These are phyloP conservation scores for Saitozyma podzolica DNA, from an alignment of 768 basidiomycete species.

Conservation along the genomic window DNA sequence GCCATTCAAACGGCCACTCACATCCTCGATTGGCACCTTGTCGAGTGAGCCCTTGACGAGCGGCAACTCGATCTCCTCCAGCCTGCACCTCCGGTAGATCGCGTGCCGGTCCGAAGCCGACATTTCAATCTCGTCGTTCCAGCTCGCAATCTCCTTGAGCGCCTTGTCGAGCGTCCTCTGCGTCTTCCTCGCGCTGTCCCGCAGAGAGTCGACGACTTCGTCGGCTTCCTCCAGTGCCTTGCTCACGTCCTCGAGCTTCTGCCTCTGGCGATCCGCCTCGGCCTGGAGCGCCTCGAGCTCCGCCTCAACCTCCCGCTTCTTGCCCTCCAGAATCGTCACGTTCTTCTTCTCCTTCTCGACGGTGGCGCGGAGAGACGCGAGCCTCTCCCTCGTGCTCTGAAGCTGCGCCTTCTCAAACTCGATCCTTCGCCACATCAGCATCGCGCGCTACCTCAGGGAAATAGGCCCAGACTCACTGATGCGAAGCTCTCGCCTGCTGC, in stretches of 20 bases:
- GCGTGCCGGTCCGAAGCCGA: conserved; percentile 78
- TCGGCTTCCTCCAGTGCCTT: conserved; percentile 64
- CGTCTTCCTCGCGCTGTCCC: conserved; percentile 68
- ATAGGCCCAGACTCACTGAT: conserved; percentile 63
- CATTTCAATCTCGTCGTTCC: conserved; percentile 92
- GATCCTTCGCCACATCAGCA: conserved; percentile 57
- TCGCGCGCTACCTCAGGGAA: background rate
- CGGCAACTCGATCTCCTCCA: conserved; percentile 88
- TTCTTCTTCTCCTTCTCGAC: conserved; percentile 62
- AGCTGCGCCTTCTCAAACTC: conserved; percentile 81
- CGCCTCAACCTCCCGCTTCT: conserved; percentile 49
- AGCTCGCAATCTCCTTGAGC: conserved; percentile 81
- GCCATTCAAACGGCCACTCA: conserved; percentile 46
- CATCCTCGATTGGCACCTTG: conserved; percentile 94
- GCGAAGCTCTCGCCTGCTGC: conserved; percentile 78
- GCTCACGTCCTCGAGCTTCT: conserved; percentile 67
- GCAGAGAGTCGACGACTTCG: conserved; percentile 66
- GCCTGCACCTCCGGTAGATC: conserved; percentile 84
- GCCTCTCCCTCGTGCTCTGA: conserved; percentile 63
- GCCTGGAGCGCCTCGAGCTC: conserved; percentile 54
- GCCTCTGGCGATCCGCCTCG: conserved; percentile 61
- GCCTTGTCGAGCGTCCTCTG: conserved; percentile 78
- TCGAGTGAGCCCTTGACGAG: conserved; percentile 72
- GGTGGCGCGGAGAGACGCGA: conserved; percentile 60
- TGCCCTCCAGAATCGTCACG: conserved; percentile 59